These are phyloP conservation scores for Albugo laibachii DNA, from an alignment of 352 stramenopile species.

Conservation along the genomic window DNA sequence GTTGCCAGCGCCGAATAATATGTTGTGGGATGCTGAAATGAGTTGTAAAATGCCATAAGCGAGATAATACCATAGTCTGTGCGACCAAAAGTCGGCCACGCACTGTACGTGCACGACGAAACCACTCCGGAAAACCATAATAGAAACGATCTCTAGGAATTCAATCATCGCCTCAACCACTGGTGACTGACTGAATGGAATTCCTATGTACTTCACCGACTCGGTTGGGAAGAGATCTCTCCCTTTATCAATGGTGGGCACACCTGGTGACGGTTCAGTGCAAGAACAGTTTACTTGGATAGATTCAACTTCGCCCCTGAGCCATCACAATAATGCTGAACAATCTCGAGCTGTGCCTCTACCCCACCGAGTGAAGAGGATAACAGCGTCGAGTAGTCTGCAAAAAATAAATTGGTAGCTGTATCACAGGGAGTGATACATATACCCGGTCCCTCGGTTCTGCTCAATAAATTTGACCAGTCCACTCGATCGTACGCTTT, in stretches of 20 bases:
- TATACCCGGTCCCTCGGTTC: too few relatives aligned
- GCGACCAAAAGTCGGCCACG: constrained; percentile 1
- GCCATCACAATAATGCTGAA: too few relatives aligned
- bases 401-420: constrained; percentile 1
- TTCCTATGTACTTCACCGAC: constrained; percentile 6
- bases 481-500: constrained; percentile 5
- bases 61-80: constrained; percentile 4
- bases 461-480: too few relatives aligned
- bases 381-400: too few relatives aligned
- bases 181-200: constrained; percentile 5
- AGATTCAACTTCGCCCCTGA: too few relatives aligned
- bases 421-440: constrained; percentile 7
- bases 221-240: constrained; percentile 1
- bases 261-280: constrained; percentile 8
- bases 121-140: constrained; percentile 6
- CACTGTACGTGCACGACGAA: constrained; percentile 3
- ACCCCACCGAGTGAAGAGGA: too few relatives aligned
- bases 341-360: too few relatives aligned
- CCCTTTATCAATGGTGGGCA: background rate
- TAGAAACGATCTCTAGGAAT: constrained; percentile 8
- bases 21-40: background rate
- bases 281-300: constrained; percentile 4
- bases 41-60: constrained; percentile 4
- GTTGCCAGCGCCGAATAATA: background rate
- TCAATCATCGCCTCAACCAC: constrained; percentile 3